Evolutionary conservation across 495 filamentous ascomycete species (phyloP), one percentile per base, ranked within the genome.

Genomic region (Choiromyces venosus): DNA sequence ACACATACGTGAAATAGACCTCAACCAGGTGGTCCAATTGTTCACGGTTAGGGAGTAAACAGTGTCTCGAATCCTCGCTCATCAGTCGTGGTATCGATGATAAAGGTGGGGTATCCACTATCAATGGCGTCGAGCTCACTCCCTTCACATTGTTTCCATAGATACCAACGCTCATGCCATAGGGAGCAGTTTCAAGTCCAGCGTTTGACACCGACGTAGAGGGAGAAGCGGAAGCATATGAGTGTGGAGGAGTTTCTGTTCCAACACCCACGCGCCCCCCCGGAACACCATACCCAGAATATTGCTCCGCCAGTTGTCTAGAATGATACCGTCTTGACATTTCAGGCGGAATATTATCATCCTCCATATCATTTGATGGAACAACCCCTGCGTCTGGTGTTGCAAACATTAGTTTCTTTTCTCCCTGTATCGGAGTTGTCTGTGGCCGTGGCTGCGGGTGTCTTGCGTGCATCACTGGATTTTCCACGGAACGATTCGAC

Each of bases 1-100:
- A 81, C 52, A 81, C 71, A 72, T 79, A 69, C 56, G 67, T 76
- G 65, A 81, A 81, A 71, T 81, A 81, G 14, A 74, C 42, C 19
- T 75, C 64, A 36, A 79, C 67, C 12, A 81, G 36, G 37, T 81
- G 69, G 16, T 61, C 46, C 14, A 79, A 25, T 6, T 66, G 46
- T 21, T 64, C 64, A 38, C 16, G 37, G 40, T 36, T 42, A 29
- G 80, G 80, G 9, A 81, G 65, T 9, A 46, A 67, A 33, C 64
- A 61, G 66, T 77, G 39, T 36, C 79, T 76, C 68, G 79, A 64
- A 61, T 81, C 79, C 70, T 81, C 76, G 42, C 79, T 74, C 18
- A 81, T 19, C 61, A 74, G 76, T 19, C 14, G 44, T 12, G 67
- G 76, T 65, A 81, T 66, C 39, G 70, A 67, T 25, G 42, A 39